Base-by-base conservation (phyloP, 257 asterid species). In the Misopates orontium region DNA sequence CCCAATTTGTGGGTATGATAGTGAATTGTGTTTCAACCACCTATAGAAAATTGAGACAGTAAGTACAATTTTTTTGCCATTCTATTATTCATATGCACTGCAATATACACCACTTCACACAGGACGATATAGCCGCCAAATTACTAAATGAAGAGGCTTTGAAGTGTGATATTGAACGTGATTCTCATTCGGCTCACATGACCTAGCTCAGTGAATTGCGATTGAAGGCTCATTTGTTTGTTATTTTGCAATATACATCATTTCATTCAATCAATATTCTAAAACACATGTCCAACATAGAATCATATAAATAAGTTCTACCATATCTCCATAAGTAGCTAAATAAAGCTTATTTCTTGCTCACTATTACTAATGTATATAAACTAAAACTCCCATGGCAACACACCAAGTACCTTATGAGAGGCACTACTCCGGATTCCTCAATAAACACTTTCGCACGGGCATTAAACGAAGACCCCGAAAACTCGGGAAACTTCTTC, bases 21-120 rank as follows among this genome's bases (percentile, higher is more conserved):
- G 75, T 14, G 79, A 71, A 65, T 93, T 93, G 77, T 93, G 96
- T 66, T 90, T 90, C 87, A 93, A 81, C 99, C 99, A 93, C 87
- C 99, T 93, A 74, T 36, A 65, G 44, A 6, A 57, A 48, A 47
- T 65, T 56, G 72, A 68, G 7, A 64, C 10, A 24, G 39, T 20
- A 63, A 51, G 51, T 56, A 73, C 2, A n/a, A n/a, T 40, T 42
- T 52, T 18, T 10, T 42, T 59, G 21, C n/a, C 13, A 61, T 10
- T 61, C 3, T 19, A 23, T 18, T 56, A 23, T 45, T 28, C 45
- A 25, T 53, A 25, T 39, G 39, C 15, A 19, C 18, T 23, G 45
- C 15, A 45, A 59, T 32, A 25, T 25, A 40, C 67, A 58, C 56
- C 64, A 36, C 47, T 12, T 6, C 41, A 57, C 20, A 31, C 44